Conservation (phyloP, 2,329 filamentous ascomycete species). For the Colletotrichum sp. region DNA sequence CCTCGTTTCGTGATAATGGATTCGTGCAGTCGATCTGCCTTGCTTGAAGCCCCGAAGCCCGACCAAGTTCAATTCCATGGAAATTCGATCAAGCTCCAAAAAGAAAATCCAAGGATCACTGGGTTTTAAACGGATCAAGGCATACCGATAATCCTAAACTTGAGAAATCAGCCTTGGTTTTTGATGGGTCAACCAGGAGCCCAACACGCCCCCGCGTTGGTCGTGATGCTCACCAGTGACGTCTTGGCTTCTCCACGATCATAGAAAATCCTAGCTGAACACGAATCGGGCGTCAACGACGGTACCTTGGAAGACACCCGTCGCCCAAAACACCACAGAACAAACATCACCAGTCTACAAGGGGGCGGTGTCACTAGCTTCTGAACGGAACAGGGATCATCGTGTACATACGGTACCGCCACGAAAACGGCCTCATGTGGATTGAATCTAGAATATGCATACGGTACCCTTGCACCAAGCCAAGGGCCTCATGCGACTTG, state of each 20-base stretch:
- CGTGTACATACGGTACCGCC: background rate
- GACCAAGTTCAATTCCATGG: background rate
- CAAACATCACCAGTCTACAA: background rate
- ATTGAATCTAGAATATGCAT: background rate
- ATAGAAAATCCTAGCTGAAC: background rate
- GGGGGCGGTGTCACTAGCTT: background rate
- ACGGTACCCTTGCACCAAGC: background rate
- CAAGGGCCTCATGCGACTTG: constrained; percentile 6
- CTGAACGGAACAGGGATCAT: background rate
- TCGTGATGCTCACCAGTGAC: rapidly evolving
- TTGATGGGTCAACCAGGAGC: background rate
- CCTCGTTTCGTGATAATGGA: background rate
- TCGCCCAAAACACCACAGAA: background rate
- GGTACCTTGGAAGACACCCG: background rate
- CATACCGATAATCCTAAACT: background rate
- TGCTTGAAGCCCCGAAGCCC: background rate
- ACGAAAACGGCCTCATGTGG: background rate
- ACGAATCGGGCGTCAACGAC: background rate
- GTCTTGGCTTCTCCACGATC: background rate
- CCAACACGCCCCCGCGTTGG: background rate
- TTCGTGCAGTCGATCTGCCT: background rate
- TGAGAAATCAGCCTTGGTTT: background rate
- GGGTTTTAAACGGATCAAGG: rapidly evolving
- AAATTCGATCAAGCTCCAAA: rapidly evolving
- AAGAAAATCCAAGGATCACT: background rate